Conservation (phyloP, 1,284 basidiomycete genomes). For the Ceratobasidium sp. region DNA sequence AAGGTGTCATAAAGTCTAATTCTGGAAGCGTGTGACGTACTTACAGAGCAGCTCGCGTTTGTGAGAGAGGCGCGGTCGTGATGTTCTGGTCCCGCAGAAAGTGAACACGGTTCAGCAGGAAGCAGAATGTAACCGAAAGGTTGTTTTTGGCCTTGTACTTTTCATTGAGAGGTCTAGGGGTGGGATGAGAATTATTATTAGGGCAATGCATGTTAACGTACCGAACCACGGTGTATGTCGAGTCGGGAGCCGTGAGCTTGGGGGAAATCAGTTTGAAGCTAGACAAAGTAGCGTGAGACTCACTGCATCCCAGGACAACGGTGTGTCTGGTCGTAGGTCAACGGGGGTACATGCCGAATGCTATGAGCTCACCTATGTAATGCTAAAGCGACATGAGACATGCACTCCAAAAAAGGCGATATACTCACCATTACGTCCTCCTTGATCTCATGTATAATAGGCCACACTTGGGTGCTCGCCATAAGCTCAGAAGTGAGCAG, state of each 20-base stretch:
- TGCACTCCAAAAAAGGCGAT: not conserved
- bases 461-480: constrained; percentile 44
- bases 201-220: constrained; percentile 50
- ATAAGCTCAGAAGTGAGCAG: constrained; percentile 44
- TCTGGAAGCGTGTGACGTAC: constrained; percentile 69
- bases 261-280: constrained; percentile 8
- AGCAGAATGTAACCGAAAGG: constrained; percentile 85
- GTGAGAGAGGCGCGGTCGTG: constrained; percentile 63
- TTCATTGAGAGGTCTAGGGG: constrained; percentile 72
- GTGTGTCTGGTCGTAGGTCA: constrained; percentile 69
- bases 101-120: constrained; percentile 89
- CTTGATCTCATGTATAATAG: constrained; percentile 48
- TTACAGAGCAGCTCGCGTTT: constrained; percentile 66
- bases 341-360: not conserved
- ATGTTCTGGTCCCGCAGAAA: constrained; percentile 82
- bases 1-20: constrained; percentile 1
- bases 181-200: constrained; percentile 54
- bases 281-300: constrained; percentile 51
- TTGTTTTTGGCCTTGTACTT: constrained; percentile 79
- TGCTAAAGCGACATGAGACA: constrained; percentile 60
- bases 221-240: constrained; percentile 85
- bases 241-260: constrained; percentile 82
- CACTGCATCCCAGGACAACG: constrained; percentile 79
- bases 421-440: constrained; percentile 43
- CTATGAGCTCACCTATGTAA: constrained; percentile 67